Percentiles rank a stretch among this genome's conserved stretches.
Evolutionary conservation across 306 rosid species (phyloP).

Genomic region (Glycine latifolia): DNA sequence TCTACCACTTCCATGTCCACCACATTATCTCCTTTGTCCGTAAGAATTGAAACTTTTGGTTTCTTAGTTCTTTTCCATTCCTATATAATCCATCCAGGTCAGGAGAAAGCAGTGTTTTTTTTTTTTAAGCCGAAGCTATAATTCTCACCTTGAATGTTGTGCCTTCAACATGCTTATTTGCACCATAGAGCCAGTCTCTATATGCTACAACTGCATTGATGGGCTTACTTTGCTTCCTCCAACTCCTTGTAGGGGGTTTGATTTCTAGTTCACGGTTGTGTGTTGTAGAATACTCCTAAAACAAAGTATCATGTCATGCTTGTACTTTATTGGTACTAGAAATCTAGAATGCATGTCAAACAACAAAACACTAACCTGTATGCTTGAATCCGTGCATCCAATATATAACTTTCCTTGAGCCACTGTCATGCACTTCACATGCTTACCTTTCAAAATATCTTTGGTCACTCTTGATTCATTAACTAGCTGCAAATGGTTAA

Average conservation of each 20-base stretch:
- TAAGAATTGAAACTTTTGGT: constrained; percentile 57
- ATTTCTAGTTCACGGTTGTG: constrained; percentile 72
- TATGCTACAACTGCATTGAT: constrained; percentile 63
- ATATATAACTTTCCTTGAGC: constrained; percentile 70
- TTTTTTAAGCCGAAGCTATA: not conserved
- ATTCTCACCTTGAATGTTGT: constrained; percentile 68
- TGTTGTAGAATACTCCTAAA: constrained; percentile 67
- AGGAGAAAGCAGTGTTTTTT: constrained; percentile 36
- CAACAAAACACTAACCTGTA: constrained; percentile 61
- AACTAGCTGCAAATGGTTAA: constrained; percentile 53
- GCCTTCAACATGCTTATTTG: constrained; percentile 69
- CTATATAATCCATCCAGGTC: constrained; percentile 52
- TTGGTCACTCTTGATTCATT: constrained; percentile 61
- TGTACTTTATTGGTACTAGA: constrained; percentile 16
- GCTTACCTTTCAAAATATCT: constrained; percentile 60
- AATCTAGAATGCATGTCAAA: constrained; percentile 6
- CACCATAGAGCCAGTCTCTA: constrained; percentile 78
- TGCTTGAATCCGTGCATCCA: constrained; percentile 84
- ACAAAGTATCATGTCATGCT: constrained; percentile 39
- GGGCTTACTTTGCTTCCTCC: constrained; percentile 71
- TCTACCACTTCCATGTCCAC: constrained; percentile 73
- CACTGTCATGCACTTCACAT: constrained; percentile 61
- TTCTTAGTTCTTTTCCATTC: constrained; percentile 72
- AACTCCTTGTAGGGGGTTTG: constrained; percentile 70
- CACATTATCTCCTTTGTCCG: constrained; percentile 64